A percentile compares a stretch with the other conserved stretches of the same genome.
These are phyloP conservation scores for Viola pubescens DNA, from an alignment of 441 rosid genomes.

Conservation along the genomic window DNA sequence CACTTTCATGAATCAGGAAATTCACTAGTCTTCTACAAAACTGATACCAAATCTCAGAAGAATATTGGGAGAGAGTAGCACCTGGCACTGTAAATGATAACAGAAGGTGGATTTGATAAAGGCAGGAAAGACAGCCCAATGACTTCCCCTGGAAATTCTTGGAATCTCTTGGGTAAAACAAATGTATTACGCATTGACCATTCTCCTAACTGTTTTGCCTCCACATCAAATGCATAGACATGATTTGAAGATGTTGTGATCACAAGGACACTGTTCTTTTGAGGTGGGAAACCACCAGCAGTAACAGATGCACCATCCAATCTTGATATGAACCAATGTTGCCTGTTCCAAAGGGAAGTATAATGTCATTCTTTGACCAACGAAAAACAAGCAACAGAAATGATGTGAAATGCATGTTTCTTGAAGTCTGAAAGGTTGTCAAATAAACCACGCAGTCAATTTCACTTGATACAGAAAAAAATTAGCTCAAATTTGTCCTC, in stretches of 20 bases:
- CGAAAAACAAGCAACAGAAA: conserved; percentile 5
- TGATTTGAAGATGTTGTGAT: conserved; percentile 74
- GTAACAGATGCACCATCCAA: conserved; percentile 89
- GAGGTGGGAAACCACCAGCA: conserved; percentile 87
- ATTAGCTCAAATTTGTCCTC: no score
- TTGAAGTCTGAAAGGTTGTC: no score
- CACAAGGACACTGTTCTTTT: conserved; percentile 56
- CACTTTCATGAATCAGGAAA: no score
- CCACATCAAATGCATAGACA: conserved; percentile 82
- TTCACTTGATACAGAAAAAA: no score
- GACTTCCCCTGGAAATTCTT: conserved; percentile 94
- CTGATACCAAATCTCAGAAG: not conserved
- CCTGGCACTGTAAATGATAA: conserved; percentile 88
- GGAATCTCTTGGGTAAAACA: conserved; percentile 59
- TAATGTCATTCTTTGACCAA: not conserved
- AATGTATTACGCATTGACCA: conserved; percentile 61
- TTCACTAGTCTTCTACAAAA: no score
- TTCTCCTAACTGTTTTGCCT: conserved; percentile 77
- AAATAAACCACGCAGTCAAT: no score
- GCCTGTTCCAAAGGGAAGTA: conserved; percentile 36
- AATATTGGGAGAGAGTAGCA: conserved; percentile 17
- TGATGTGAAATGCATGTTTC: no score
- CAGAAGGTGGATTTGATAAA: conserved; percentile 47
- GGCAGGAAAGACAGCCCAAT: conserved; percentile 83
- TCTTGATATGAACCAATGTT: conserved; percentile 94